A percentile compares a stretch with the other conserved stretches of the same genome.
These are phyloP conservation scores for Hypoxylon sp. DNA, from an alignment of 2,329 filamentous ascomycete genomes.

Conservation along the genomic window DNA sequence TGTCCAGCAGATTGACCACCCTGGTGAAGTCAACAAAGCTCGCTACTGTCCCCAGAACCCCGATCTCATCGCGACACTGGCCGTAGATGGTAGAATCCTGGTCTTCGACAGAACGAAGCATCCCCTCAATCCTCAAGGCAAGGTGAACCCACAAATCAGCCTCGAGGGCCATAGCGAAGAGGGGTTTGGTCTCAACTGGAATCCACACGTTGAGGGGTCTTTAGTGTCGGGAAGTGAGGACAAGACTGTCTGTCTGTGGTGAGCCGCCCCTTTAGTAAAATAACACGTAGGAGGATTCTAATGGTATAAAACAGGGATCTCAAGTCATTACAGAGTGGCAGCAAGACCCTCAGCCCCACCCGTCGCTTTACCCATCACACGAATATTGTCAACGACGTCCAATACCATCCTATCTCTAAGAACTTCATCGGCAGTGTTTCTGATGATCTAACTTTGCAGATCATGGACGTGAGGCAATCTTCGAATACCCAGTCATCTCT, in stretches of 20 bases:
- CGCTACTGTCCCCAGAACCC: constrained; percentile 98
- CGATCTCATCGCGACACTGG: constrained; percentile 94
- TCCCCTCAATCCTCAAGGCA: constrained; percentile 80
- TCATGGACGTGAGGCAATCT: constrained; percentile 85
- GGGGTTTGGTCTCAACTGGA: constrained; percentile 95
- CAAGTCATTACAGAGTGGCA: constrained; percentile 78
- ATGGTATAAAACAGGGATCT: constrained; percentile 74
- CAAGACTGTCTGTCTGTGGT: constrained; percentile 92
- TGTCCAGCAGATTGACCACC: constrained; percentile 96
- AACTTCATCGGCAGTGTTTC: constrained; percentile 93
- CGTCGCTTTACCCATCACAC: constrained; percentile 89
- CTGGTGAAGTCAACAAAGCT: constrained; percentile 97
- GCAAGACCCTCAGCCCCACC: constrained; percentile 78
- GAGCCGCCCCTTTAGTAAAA: constrained; percentile 51
- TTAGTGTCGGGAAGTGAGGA: constrained; percentile 94
- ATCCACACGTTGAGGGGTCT: constrained; percentile 83
- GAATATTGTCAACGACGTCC: constrained; percentile 95
- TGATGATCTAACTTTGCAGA: constrained; percentile 92
- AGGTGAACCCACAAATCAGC: constrained; percentile 85
- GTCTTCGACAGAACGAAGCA: constrained; percentile 98
- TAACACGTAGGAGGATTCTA: constrained; percentile 12
- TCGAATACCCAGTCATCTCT: constrained; percentile 78
- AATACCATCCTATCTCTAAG: constrained; percentile 90
- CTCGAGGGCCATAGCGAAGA: constrained; percentile 88
- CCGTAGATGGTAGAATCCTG: constrained; percentile 87